Conservation (phyloP, 2,329 filamentous ascomycete species). For the Pseudogymnoascus sp. region DNA sequence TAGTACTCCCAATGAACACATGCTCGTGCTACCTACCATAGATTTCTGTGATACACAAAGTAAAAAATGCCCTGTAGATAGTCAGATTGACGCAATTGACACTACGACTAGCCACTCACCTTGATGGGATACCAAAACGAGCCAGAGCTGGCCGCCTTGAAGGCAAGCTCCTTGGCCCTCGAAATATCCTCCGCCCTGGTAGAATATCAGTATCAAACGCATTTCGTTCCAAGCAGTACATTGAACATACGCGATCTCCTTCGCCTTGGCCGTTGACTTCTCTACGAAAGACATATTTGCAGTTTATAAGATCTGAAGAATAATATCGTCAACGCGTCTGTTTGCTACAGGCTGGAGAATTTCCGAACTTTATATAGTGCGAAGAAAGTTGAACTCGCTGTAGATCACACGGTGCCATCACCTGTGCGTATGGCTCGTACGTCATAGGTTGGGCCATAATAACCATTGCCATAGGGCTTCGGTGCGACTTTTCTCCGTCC, state of each 20-base stretch:
- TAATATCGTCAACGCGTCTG: not conserved
- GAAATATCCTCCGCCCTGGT: slow-evolving; percentile 60
- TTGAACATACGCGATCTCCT: slow-evolving; percentile 27
- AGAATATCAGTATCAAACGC: slow-evolving; percentile 13
- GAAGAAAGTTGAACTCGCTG: not conserved
- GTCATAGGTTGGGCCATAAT: not conserved
- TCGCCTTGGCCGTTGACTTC: slow-evolving; percentile 21
- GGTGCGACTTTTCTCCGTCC: not conserved
- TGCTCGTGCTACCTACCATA: slow-evolving; percentile 37
- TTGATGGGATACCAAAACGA: slow-evolving; percentile 83
- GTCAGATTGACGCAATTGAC: slow-evolving; percentile 12
- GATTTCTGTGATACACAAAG: slow-evolving; percentile 44
- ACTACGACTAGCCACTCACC: slow-evolving; percentile 28
- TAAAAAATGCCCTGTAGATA: slow-evolving; percentile 48
- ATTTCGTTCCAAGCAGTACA: not conserved
- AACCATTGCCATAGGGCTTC: not conserved
- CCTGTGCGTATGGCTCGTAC: not conserved
- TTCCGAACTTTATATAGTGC: not conserved
- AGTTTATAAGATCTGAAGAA: not conserved
- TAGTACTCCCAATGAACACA: not conserved
- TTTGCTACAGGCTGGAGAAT: not conserved
- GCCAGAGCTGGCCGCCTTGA: slow-evolving; percentile 63
- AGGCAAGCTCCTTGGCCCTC: slow-evolving; percentile 53
- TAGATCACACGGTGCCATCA: not conserved
- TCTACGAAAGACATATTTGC: slow-evolving; percentile 5